These are phyloP conservation scores for Zopfochytrium polystomum DNA, from an alignment of 371 early-diverging fungal species.

Conservation along the genomic window DNA sequence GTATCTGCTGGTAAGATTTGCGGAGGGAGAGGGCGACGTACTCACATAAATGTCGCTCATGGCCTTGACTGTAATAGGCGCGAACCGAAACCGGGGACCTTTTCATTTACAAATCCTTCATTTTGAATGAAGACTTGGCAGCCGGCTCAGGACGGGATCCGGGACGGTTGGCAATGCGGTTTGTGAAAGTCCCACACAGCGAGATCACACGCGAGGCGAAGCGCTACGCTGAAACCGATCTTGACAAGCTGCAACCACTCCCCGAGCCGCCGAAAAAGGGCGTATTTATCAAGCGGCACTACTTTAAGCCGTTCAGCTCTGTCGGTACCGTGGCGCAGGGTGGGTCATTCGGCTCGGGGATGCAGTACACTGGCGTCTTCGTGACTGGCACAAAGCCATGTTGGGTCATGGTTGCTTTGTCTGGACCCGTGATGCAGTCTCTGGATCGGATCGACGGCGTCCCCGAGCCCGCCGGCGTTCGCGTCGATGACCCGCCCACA, in stretches of 20 bases:
- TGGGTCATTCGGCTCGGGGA: constrained; percentile 6
- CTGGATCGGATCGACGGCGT: constrained; percentile 29
- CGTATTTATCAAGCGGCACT: constrained; percentile 34
- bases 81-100: constrained; percentile 69
- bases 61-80: constrained; percentile 42
- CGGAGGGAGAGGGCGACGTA: not conserved
- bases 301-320: constrained; percentile 36
- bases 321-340: constrained; percentile 20
- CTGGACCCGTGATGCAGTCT: constrained; percentile 20
- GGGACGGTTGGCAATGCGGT: constrained; percentile 66
- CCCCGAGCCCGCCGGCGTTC: constrained; percentile 7
- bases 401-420: constrained; percentile 71
- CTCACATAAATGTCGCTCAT: constrained; percentile 3
- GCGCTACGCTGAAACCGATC: constrained; percentile 38
- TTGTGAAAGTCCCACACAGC: constrained; percentile 67
- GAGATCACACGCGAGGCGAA: constrained; percentile 58
- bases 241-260: constrained; percentile 42
- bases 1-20: constrained; percentile 63
- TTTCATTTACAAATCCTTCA: constrained; percentile 67
- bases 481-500: constrained; percentile 20
- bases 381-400: constrained; percentile 78
- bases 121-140: constrained; percentile 30
- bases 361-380: constrained; percentile 75
- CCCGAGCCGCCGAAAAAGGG: constrained; percentile 13
- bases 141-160: not conserved